Percentiles rank a stretch among this genome's conserved stretches.
These are phyloP conservation scores for Cyberlindnera misumaiensis DNA, from an alignment of 805 yeast genomes.

Conservation along the genomic window DNA sequence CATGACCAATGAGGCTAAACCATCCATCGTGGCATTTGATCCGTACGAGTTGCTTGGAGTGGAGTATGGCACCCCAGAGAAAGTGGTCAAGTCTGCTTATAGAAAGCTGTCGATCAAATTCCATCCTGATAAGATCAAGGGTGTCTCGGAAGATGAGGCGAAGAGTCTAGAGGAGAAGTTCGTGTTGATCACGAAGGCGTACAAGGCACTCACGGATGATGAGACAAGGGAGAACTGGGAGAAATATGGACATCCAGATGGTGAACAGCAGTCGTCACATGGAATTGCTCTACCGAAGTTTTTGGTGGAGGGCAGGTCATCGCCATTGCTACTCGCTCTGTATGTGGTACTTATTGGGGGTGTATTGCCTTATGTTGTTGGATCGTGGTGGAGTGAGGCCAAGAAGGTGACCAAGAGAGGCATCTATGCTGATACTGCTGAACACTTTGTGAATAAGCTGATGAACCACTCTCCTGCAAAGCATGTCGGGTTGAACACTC, in stretches of 20 bases:
- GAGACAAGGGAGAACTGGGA: conserved; percentile 71
- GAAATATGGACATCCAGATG: conserved; percentile 96
- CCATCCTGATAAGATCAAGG: conserved; percentile 88
- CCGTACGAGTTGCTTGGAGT: conserved; percentile 86
- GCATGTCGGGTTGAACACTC: conserved; percentile 45
- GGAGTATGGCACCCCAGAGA: conserved; percentile 60
- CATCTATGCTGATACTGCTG: conserved; percentile 78
- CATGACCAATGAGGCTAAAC: conserved; percentile 29
- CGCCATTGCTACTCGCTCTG: conserved; percentile 53
- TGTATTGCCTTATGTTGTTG: conserved; percentile 73
- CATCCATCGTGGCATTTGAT: conserved; percentile 56
- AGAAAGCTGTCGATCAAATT: conserved; percentile 79
- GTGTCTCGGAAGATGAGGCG: conserved; percentile 48
- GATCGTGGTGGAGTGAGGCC: conserved; percentile 85
- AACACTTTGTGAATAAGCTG: conserved; percentile 60
- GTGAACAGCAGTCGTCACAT: conserved; percentile 82
- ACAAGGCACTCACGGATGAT: conserved; percentile 92
- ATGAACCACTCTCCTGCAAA: conserved; percentile 71
- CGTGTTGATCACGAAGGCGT: conserved; percentile 83
- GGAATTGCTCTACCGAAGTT: conserved; percentile 95
- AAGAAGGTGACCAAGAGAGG: conserved; percentile 78
- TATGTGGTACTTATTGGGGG: conserved; percentile 73
- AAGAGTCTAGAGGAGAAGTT: conserved; percentile 63
- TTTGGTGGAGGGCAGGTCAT: conserved; percentile 75
- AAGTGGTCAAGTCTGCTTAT: conserved; percentile 73